phyloP scores from a whole-genome alignment of 2,329 filamentous ascomycete species.

The Triangularia verruculosa region DNA sequence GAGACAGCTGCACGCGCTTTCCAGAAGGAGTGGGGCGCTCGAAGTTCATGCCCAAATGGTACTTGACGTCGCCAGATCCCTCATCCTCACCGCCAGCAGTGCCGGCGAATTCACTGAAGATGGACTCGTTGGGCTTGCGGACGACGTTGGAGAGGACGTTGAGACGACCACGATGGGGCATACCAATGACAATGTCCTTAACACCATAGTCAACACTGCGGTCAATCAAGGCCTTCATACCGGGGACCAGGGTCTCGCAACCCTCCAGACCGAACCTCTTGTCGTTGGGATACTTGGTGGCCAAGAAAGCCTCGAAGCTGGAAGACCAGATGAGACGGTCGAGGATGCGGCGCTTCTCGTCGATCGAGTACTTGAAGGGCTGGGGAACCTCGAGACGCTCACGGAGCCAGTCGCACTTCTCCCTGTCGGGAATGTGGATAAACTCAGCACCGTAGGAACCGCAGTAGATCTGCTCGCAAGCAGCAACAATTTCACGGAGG shows the following conservation, averaged over 20 bases:
- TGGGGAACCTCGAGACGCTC: conserved; percentile 90
- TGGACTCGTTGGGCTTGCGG: conserved; percentile 98
- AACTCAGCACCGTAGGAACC: conserved; percentile 98
- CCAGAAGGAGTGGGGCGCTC: conserved; percentile 96
- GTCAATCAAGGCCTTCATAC: conserved; percentile 99
- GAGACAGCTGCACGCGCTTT: conserved; percentile 97
- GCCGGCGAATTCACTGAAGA: conserved; percentile 97
- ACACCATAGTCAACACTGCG: conserved; percentile 97
- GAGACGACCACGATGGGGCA: conserved; percentile 97
- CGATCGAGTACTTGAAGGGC: conserved; percentile 95
- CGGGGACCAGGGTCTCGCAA: conserved; percentile 92
- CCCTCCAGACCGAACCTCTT: conserved; percentile 99
- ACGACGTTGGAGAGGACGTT: conserved; percentile 99
- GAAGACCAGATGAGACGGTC: conserved; percentile 98
- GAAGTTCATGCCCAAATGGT: conserved; percentile 99
- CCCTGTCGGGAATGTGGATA: conserved; percentile 96
- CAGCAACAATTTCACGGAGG: conserved; percentile 85
- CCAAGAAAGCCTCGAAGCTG: conserved; percentile 92
- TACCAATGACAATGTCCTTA: conserved; percentile 98
- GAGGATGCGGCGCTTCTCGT: conserved; percentile 96
- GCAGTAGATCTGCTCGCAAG: conserved; percentile 95
- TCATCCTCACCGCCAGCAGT: conserved; percentile 85
- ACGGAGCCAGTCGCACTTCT: conserved; percentile 97
- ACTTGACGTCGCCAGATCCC: conserved; percentile 98
- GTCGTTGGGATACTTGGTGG: conserved; percentile 98